These are phyloP conservation scores for Terana coerulea DNA, from an alignment of 768 basidiomycete genomes.

Conservation along the genomic window DNA sequence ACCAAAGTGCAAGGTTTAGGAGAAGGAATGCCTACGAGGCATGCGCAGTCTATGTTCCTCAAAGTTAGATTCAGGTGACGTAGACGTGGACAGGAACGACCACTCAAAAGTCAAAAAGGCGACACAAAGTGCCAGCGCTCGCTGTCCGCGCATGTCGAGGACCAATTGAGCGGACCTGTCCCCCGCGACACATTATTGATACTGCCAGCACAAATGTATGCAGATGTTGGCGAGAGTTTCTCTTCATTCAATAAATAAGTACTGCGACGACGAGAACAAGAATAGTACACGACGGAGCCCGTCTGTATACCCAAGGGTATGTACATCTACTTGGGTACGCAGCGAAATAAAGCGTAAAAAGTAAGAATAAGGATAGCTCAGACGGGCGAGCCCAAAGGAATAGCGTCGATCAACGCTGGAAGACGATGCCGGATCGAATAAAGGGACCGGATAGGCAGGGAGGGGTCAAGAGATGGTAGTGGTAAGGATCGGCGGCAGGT, in stretches of 20 bases:
- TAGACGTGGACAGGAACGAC: too few species aligned
- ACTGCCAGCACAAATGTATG: too few species aligned
- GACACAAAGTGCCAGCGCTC: not conserved
- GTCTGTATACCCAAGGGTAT: slow-evolving; percentile 9
- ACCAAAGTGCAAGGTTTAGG: too few species aligned
- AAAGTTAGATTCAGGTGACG: too few species aligned
- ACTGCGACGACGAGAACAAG: slow-evolving; percentile 1
- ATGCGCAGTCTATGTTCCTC: too few species aligned
- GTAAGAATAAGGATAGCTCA: not conserved
- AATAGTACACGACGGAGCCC: slow-evolving; percentile 10
- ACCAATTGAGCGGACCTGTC: too few species aligned
- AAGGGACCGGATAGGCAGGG: slow-evolving; percentile 9
- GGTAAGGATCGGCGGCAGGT: not conserved
- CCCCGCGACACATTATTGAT: too few species aligned
- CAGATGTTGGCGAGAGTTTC: too few species aligned
- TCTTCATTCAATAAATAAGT: slow-evolving; percentile 8
- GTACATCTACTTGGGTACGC: slow-evolving; percentile 10
- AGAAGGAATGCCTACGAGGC: too few species aligned
- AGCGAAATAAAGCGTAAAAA: not conserved
- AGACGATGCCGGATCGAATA: slow-evolving; percentile 13
- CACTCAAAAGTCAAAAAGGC: too few species aligned
- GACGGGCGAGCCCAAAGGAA: not conserved
- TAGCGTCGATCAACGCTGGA: slow-evolving; percentile 3
- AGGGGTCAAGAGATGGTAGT: slow-evolving; percentile 4
- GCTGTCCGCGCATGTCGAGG: not conserved